Evolutionary conservation across 495 filamentous ascomycete species (phyloP).

Genomic region (Trichoderma asperelloides): DNA sequence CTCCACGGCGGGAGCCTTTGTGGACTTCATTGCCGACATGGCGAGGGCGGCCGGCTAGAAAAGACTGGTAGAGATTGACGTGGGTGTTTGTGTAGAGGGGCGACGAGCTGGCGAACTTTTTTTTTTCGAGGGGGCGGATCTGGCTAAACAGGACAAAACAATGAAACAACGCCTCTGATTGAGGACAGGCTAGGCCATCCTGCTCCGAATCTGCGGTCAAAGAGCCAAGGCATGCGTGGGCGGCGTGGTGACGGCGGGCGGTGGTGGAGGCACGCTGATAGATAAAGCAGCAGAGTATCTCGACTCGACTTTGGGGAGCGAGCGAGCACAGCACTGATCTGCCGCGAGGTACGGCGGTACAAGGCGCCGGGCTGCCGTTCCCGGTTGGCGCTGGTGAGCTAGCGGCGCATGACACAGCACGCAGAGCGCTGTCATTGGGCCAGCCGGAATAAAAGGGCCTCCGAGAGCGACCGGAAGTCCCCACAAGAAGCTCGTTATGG

Average conservation of each 20-base stretch:
- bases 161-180: not conserved
- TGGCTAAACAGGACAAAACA: not conserved
- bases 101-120: conserved; percentile 3
- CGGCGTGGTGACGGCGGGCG: not conserved
- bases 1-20: conserved; percentile 35
- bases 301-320: not conserved
- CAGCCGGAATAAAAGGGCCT: not conserved
- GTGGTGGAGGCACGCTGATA: not conserved
- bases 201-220: not conserved
- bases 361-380: not conserved
- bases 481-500: not conserved
- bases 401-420: conserved; percentile 4
- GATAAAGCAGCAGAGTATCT: not conserved
- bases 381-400: not conserved
- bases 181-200: conserved; percentile 4
- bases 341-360: conserved; percentile 5
- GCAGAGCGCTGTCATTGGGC: not conserved
- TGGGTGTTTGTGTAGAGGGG: not conserved
- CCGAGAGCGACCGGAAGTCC: not conserved
- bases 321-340: conserved; percentile 1
- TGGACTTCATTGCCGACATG: conserved; percentile 40
- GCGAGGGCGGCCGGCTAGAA: not conserved
- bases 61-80: not conserved
- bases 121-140: not conserved
- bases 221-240: not conserved